Evolutionary conservation across 176 grass and related monocot species (phyloP).

Genomic region (Lolium rigidum): DNA sequence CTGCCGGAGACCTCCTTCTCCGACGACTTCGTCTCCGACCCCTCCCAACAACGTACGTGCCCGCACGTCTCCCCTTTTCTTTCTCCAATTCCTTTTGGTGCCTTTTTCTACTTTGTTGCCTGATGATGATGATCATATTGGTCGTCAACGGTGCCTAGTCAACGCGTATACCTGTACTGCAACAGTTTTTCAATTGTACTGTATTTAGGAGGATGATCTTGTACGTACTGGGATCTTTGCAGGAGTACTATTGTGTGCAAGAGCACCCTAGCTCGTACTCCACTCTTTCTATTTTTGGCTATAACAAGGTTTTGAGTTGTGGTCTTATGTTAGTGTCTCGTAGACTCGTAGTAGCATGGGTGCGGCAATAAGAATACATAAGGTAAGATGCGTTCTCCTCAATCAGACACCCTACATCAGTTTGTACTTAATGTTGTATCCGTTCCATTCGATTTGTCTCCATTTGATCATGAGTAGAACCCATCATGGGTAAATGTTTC

Average conservation of each 20-base stretch:
- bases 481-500: too few relatives aligned
- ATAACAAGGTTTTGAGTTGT: neutral
- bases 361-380: neutral
- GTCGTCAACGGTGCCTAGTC: neutral
- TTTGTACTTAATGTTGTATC: neutral
- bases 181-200: too few relatives aligned
- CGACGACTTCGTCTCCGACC: conserved; percentile 31
- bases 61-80: neutral
- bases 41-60: conserved; percentile 43
- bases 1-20: conserved; percentile 49
- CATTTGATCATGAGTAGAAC: neutral
- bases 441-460: conserved; percentile 5
- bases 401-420: neutral
- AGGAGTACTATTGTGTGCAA: neutral
- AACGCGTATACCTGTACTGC: conserved; percentile 16
- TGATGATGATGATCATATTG: too few relatives aligned
- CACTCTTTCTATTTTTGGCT: neutral
- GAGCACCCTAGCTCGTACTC: neutral
- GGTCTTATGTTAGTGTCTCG: neutral
- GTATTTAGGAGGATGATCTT: neutral
- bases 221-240: neutral
- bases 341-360: neutral
- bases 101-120: too few relatives aligned
- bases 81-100: neutral
- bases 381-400: neutral